A percentile compares a stretch with the other conserved stretches of the same genome.
Evolutionary conservation across 2,329 filamentous ascomycete genomes (phyloP).

Genomic region (Beauveria sp.): DNA sequence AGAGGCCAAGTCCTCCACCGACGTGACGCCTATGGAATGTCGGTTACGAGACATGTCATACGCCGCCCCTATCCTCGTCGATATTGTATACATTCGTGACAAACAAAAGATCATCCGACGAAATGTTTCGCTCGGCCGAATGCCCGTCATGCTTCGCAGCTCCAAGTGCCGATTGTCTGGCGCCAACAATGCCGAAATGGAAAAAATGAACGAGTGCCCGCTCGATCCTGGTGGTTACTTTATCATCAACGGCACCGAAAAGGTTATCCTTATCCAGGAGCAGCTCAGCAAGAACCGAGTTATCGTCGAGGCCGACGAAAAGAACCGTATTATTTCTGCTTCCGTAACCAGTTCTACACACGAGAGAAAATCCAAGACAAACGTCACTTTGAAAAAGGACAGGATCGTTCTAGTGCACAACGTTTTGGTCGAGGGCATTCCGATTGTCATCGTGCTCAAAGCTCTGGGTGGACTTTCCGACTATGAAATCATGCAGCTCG

Average conservation of each 20-base stretch:
- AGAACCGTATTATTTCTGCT: slow-evolving; percentile 88
- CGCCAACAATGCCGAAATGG: slow-evolving; percentile 83
- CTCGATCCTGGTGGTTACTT: slow-evolving; percentile 97
- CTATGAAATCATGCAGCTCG: slow-evolving; percentile 86
- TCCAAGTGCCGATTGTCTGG: slow-evolving; percentile 82
- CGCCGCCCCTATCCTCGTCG: slow-evolving; percentile 85
- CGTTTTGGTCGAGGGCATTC: slow-evolving; percentile 85
- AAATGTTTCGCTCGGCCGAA: slow-evolving; percentile 74
- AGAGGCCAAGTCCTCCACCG: slow-evolving; percentile 59
- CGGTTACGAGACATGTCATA: slow-evolving; percentile 97
- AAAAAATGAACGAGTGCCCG: slow-evolving; percentile 86
- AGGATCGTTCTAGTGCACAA: slow-evolving; percentile 87
- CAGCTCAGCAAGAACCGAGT: slow-evolving; percentile 98
- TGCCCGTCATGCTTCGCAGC: slow-evolving; percentile 96
- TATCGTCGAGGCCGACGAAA: slow-evolving; percentile 87
- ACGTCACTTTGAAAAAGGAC: slow-evolving; percentile 90
- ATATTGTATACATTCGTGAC: slow-evolving; percentile 83
- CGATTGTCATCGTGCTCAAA: slow-evolving; percentile 87
- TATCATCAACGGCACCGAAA: slow-evolving; percentile 94
- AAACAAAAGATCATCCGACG: slow-evolving; percentile 66
- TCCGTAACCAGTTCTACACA: slow-evolving; percentile 97
- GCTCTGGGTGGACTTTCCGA: slow-evolving; percentile 91
- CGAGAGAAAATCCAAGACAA: slow-evolving; percentile 96
- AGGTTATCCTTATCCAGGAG: slow-evolving; percentile 97
- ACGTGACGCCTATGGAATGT: slow-evolving; percentile 93